Base-by-base conservation (phyloP, 108 stramenopile genomes). In the Aurantiochytrium sp. region DNA sequence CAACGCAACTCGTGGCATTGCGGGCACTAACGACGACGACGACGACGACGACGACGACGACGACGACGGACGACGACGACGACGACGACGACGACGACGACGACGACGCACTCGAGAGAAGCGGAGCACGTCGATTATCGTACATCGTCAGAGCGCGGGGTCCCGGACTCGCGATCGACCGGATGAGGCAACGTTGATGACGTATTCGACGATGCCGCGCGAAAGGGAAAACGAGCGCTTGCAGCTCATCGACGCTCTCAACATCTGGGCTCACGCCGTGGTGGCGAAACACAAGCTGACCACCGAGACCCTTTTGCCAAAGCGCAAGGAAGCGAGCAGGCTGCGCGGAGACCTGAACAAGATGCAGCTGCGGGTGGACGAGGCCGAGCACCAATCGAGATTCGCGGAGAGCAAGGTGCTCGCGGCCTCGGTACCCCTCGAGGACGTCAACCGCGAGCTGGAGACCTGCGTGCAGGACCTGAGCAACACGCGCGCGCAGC, bases 221-320 rank as follows among this genome's bases (percentile, higher is more conserved):
- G 50, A 52, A 8, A 17, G 17, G 17, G 50, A 17, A 15, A 52
- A 52, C 17, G 0, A 52, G 50, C 59, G 59, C 15, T 65, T 65
- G 59, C 27, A 65, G 24, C 34, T 65, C 42, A 22, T 81, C 24
- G 45, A 81, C 27, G 36, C 73, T 12, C 17, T 81, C 21, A 81
- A 81, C 30, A 81, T 81, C 6, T 81, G 73, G 73, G 45, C 45
- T 12, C 73, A 81, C 32, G 73, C 73, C n/a, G 73, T 48, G 12
- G 73, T 27, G 30, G 30, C 73, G 6, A 81, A 48, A 48, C 42
- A 81, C 45, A 22, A 15, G n/a, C 24, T 81, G 50, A 48, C n/a
- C 12, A 41, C n/a, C 0, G 73, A 5, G 24, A 6, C n/a, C 24
- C 30, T 81, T 22, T 12, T 48, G 1, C 73, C 73, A 24, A 48